Evolutionary conservation across 257 asterid genomes (phyloP).

Genomic region (Jasminum sambac): DNA sequence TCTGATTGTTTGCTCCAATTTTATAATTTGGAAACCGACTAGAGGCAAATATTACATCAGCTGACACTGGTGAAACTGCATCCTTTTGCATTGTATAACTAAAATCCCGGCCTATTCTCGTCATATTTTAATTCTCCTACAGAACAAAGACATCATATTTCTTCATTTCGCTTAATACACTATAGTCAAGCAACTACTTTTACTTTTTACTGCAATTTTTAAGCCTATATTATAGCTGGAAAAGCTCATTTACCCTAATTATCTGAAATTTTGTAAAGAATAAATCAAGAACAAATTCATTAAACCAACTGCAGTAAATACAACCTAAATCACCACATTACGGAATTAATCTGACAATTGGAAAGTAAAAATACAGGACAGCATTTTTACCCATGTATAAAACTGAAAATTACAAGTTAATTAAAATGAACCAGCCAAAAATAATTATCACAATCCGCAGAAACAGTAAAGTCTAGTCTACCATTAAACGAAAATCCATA

Average conservation of each 20-base stretch:
- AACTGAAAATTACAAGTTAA: constrained; percentile 15
- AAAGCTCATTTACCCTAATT: not conserved
- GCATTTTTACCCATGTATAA: constrained; percentile 17
- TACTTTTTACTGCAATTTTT: not conserved
- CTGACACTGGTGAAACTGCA: constrained; percentile 78
- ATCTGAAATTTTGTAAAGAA: not conserved
- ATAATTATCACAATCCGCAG: constrained; percentile 15
- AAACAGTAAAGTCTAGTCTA: constrained; percentile 6
- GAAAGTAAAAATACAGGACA: not conserved
- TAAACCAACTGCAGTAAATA: constrained; percentile 1
- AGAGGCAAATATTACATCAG: constrained; percentile 72
- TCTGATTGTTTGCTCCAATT: constrained; percentile 77
- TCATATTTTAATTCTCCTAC: constrained; percentile 51
- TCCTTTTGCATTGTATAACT: constrained; percentile 75
- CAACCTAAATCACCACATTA: constrained; percentile 27
- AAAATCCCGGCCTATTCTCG: constrained; percentile 76
- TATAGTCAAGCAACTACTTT: constrained; percentile 4
- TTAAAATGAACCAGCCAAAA: constrained; percentile 11
- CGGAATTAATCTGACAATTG: constrained; percentile 9
- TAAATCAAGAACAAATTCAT: not conserved
- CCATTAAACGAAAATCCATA: constrained; percentile 10
- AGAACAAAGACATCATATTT: constrained; percentile 6
- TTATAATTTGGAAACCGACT: constrained; percentile 77
- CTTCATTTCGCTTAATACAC: not conserved
- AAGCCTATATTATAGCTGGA: not conserved